Conservation (phyloP, 2,329 filamentous ascomycete species). For the Aspergillus puulaauensis region DNA sequence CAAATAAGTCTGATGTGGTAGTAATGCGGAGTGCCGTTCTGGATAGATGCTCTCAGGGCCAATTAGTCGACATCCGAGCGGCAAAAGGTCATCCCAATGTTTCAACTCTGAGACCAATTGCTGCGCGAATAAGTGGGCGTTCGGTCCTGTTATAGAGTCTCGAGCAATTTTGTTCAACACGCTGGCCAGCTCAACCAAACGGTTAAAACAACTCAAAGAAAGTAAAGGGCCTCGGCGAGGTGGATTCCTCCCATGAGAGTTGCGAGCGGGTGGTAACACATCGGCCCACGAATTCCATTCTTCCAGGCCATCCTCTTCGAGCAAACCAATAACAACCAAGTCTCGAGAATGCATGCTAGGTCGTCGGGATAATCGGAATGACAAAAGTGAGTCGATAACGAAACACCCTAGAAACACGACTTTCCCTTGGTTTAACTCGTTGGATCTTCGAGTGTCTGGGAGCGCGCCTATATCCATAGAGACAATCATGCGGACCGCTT, state of each 20-base stretch:
- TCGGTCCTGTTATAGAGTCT: constrained; percentile 29
- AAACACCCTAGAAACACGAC: constrained; percentile 54
- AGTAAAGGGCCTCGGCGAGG: constrained; percentile 41
- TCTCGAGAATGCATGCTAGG: constrained; percentile 50
- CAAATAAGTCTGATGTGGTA: constrained; percentile 42
- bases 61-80: constrained; percentile 37
- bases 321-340: constrained; percentile 46
- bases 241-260: constrained; percentile 25
- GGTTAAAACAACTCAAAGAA: constrained; percentile 55
- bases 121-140: constrained; percentile 30
- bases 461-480: constrained; percentile 35
- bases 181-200: constrained; percentile 44
- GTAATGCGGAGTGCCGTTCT: constrained; percentile 35
- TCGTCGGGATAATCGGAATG: constrained; percentile 46
- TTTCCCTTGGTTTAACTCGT: constrained; percentile 38
- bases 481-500: constrained; percentile 50
- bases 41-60: constrained; percentile 37
- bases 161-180: constrained; percentile 37
- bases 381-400: constrained; percentile 54
- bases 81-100: constrained; percentile 37
- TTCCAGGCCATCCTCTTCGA: constrained; percentile 67
- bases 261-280: constrained; percentile 34
- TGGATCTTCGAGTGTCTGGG: constrained; percentile 28
- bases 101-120: constrained; percentile 38
- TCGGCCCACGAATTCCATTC: constrained; percentile 73